Percentiles rank a stretch among this genome's conserved stretches.
Evolutionary conservation across 768 basidiomycete species (phyloP).

Genomic region (Saitozyma podzolica): DNA sequence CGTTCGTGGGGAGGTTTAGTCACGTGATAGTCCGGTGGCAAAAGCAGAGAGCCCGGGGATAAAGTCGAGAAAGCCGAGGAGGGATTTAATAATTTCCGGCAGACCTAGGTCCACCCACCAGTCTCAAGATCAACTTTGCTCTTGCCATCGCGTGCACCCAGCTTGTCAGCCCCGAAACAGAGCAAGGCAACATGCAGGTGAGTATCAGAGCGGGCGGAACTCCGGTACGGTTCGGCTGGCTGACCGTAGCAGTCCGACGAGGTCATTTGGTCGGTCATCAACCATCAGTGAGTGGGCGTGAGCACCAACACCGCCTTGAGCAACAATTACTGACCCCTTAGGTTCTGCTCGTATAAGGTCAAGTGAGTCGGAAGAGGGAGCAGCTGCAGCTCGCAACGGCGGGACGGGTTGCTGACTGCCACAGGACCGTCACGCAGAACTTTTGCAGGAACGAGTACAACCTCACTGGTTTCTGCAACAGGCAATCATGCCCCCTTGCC

Average conservation of each 20-base stretch:
- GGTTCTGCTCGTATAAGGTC: conserved; percentile 99
- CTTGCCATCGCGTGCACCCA: no score
- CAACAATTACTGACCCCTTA: conserved; percentile 44
- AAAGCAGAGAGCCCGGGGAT: no score
- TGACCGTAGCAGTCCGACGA: conserved; percentile 66
- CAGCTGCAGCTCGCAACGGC: not conserved
- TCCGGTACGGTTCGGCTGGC: not conserved
- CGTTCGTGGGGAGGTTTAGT: no score
- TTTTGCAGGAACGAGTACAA: conserved; percentile 99
- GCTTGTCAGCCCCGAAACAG: no score
- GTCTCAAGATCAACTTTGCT: no score
- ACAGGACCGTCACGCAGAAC: conserved; percentile 89
- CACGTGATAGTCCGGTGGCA: no score
- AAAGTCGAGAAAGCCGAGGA: no score
- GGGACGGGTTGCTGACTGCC: not conserved
- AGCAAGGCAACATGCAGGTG: conserved; percentile 40
- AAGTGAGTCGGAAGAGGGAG: conserved; percentile 64
- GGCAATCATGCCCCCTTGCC: conserved; percentile 95
- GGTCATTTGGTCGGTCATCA: conserved; percentile 96
- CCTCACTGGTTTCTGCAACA: conserved; percentile 89
- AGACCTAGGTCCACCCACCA: no score
- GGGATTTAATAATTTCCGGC: no score
- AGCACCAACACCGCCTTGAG: not conserved
- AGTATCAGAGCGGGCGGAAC: conserved; percentile 8
- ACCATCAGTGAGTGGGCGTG: conserved; percentile 56